Percentiles rank a stretch among this genome's conserved stretches.
These are phyloP conservation scores for Leptographium procerum DNA, from an alignment of 2,329 filamentous ascomycete species.

Conservation along the genomic window DNA sequence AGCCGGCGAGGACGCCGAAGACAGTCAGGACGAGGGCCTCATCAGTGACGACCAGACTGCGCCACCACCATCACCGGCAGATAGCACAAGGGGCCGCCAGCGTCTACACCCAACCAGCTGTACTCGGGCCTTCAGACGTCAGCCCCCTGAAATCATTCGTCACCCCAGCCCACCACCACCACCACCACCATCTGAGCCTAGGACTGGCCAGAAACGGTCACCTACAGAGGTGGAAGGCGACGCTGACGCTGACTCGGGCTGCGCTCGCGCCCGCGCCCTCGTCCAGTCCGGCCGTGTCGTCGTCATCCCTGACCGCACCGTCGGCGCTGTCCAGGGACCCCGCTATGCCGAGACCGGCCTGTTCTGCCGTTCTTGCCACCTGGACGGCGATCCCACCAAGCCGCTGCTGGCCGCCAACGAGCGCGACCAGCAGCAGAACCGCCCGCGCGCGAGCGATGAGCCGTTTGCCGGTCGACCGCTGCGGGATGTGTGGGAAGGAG, in stretches of 20 bases:
- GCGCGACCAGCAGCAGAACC: constrained; percentile 30
- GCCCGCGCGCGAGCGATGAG: constrained; percentile 1
- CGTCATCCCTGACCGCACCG: constrained; percentile 30
- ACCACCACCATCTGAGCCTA: neutral
- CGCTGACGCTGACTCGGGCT: constrained; percentile 16
- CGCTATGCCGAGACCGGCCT: constrained; percentile 34
- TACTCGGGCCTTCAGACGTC: constrained; percentile 27
- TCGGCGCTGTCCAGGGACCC: constrained; percentile 46
- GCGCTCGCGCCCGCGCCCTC: constrained; percentile 18
- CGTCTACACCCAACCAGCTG: neutral
- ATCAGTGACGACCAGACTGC: constrained; percentile 5
- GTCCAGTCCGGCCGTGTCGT: constrained; percentile 30
- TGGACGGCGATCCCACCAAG: constrained; percentile 26
- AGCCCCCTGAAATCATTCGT: constrained; percentile 32
- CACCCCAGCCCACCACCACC: constrained; percentile 39
- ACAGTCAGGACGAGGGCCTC: constrained; percentile 9
- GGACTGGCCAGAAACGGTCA: no score
- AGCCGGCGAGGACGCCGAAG: constrained; percentile 22
- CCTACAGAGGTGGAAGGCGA: constrained; percentile 12
- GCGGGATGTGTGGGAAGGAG: neutral
- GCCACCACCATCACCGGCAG: constrained; percentile 3
- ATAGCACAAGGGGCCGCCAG: neutral
- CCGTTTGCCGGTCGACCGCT: neutral
- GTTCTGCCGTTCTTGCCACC: constrained; percentile 37
- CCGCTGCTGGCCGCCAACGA: constrained; percentile 35